Evolutionary conservation across 371 early-diverging fungal genomes (phyloP).

Genomic region (Mucor plumbeus): DNA sequence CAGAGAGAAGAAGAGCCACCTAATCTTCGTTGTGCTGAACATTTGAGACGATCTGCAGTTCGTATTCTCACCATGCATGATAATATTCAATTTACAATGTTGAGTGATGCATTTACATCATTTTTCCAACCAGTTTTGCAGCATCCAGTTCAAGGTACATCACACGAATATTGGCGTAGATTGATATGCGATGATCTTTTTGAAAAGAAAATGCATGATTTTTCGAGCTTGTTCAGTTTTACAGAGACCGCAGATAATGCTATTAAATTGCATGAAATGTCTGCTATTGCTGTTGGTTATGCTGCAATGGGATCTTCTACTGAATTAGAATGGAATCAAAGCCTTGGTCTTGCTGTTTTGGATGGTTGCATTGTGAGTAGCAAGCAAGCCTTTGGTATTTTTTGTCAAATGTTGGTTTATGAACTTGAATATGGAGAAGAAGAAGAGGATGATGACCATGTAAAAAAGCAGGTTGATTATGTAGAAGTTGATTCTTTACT

Average conservation of each 20-base stretch:
- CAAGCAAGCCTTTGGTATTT: constrained; percentile 26
- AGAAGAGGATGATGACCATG: not conserved
- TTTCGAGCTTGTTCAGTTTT: constrained; percentile 27
- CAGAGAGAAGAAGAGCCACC: not conserved
- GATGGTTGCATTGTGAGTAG: constrained; percentile 15
- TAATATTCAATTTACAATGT: constrained; percentile 26
- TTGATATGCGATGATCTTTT: constrained; percentile 22
- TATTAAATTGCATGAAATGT: constrained; percentile 34
- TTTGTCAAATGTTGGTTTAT: constrained; percentile 47
- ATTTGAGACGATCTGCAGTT: constrained; percentile 16
- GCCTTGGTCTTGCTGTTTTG: constrained; percentile 12
- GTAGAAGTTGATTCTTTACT: not conserved
- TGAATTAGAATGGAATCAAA: constrained; percentile 15
- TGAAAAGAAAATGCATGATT: constrained; percentile 23
- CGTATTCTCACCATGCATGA: constrained; percentile 30
- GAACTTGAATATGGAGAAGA: constrained; percentile 27
- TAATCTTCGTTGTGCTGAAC: constrained; percentile 3
- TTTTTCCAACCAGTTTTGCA: constrained; percentile 27
- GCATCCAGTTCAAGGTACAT: constrained; percentile 1
- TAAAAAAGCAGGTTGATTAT: not conserved
- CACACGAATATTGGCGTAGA: constrained; percentile 16
- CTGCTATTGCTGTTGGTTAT: constrained; percentile 40
- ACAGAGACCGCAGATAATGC: constrained; percentile 32
- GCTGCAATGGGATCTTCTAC: constrained; percentile 18
- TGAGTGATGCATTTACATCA: constrained; percentile 24